A percentile compares a stretch with the other conserved stretches of the same genome.
Evolutionary conservation across 768 basidiomycete species (phyloP).

Genomic region (Hericium alpestre): DNA sequence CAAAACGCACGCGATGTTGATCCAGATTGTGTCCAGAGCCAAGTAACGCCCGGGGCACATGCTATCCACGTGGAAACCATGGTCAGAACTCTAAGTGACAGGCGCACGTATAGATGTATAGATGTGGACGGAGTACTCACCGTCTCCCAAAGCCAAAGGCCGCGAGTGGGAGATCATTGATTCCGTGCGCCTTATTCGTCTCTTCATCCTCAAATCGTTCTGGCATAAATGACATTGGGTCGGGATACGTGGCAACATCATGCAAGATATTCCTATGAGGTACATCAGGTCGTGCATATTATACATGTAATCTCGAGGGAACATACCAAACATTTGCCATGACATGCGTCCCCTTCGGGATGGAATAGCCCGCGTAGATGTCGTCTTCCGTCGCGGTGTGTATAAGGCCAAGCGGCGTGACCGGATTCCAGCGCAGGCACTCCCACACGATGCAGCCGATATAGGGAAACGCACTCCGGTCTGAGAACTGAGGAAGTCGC

Average conservation of each 20-base stretch:
- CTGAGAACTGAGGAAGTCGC: conserved; percentile 35
- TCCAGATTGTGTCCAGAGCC: conserved; percentile 34
- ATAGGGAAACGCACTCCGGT: conserved; percentile 31
- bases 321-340: conserved; percentile 8
- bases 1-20: conserved; percentile 30
- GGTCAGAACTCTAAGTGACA: background rate
- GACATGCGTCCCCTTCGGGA: conserved; percentile 30
- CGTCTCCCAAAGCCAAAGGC: conserved; percentile 34
- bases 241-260: conserved; percentile 27
- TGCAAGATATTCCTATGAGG: conserved; percentile 30
- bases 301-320: background rate
- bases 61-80: conserved; percentile 14
- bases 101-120: background rate
- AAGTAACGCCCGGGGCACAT: conserved; percentile 36
- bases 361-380: conserved; percentile 31
- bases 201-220: conserved; percentile 23
- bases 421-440: conserved; percentile 33
- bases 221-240: conserved; percentile 30
- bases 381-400: conserved; percentile 26
- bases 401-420: conserved; percentile 21
- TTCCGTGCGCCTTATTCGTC: conserved; percentile 19
- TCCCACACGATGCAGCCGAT: conserved; percentile 25
- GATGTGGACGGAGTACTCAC: conserved; percentile 13
- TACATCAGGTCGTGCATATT: background rate
- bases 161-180: conserved; percentile 26